These are phyloP conservation scores for Nicotiana otophora DNA, from an alignment of 257 asterid genomes.

Conservation along the genomic window DNA sequence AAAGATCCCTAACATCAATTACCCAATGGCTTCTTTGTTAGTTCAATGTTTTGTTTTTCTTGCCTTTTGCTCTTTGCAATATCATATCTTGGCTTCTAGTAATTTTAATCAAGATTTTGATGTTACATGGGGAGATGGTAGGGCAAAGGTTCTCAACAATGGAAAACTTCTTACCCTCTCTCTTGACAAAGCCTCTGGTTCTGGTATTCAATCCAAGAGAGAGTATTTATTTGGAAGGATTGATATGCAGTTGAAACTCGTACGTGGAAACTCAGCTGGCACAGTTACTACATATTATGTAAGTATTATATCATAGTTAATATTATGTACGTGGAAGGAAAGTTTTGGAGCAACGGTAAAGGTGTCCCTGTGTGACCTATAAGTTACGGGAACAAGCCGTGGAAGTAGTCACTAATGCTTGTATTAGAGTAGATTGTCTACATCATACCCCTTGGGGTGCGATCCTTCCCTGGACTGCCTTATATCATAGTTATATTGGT, in stretches of 20 bases:
- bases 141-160: slow-evolving; percentile 33
- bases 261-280: slow-evolving; percentile 39
- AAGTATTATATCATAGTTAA: slow-evolving; percentile 6
- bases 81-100: slow-evolving; percentile 8
- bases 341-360: too few species aligned
- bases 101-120: slow-evolving; percentile 50
- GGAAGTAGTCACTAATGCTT: too few species aligned
- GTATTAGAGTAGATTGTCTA: too few species aligned
- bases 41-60: not conserved
- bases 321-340: too few species aligned
- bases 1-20: not conserved
- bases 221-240: slow-evolving; percentile 29
- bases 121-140: slow-evolving; percentile 62
- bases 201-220: slow-evolving; percentile 64
- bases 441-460: too few species aligned
- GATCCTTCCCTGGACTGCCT: too few species aligned
- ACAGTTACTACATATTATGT: slow-evolving; percentile 38
- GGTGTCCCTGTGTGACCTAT: too few species aligned
- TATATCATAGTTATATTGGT: not conserved
- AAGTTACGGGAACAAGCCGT: too few species aligned
- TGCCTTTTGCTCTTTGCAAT: not conserved
- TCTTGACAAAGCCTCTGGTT: slow-evolving; percentile 52
- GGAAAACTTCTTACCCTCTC: slow-evolving; percentile 72
- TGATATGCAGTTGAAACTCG: slow-evolving; percentile 35
- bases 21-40: not conserved